Conservation (phyloP, 2,329 filamentous ascomycete species). For the Alternaria arborescens region DNA sequence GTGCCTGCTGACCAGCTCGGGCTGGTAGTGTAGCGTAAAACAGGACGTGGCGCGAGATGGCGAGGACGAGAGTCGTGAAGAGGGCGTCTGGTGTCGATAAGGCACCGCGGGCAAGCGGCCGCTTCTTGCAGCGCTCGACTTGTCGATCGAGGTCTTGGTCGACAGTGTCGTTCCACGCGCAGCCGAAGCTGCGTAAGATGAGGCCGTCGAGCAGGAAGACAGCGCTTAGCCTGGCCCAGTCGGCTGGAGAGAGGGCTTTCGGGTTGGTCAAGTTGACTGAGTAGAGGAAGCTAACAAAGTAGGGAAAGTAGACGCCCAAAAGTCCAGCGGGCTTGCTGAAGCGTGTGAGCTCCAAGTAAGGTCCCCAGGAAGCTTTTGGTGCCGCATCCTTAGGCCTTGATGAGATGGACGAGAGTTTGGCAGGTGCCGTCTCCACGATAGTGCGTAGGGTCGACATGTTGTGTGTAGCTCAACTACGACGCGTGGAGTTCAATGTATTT, state of each 20-base stretch:
- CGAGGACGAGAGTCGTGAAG: constrained; percentile 6
- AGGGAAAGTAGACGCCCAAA: constrained; percentile 58
- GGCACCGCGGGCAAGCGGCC: constrained; percentile 56
- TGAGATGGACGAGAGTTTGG: neutral
- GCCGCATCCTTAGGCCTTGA: neutral
- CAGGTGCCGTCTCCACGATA: constrained; percentile 7
- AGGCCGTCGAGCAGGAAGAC: constrained; percentile 61
- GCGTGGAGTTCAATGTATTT: neutral
- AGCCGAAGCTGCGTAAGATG: constrained; percentile 36
- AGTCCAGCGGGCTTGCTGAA: constrained; percentile 53
- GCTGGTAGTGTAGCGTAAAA: neutral
- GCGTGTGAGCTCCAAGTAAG: constrained; percentile 56
- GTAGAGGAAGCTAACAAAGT: constrained; percentile 52
- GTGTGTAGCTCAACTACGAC: neutral
- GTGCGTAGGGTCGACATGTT: constrained; percentile 7
- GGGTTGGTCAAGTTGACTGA: constrained; percentile 40
- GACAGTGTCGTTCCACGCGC: constrained; percentile 65
- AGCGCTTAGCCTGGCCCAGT: constrained; percentile 18
- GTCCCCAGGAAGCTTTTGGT: constrained; percentile 10
- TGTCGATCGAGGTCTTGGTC: constrained; percentile 64
- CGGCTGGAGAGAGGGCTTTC: constrained; percentile 8
- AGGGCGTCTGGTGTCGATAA: constrained; percentile 52
- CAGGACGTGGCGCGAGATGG: constrained; percentile 1
- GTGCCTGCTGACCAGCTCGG: constrained; percentile 39
- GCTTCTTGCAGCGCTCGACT: constrained; percentile 33